A percentile compares a stretch with the other conserved stretches of the same genome.
Conservation (phyloP, 352 stramenopile genomes). For the Blastocystis sp. region DNA sequence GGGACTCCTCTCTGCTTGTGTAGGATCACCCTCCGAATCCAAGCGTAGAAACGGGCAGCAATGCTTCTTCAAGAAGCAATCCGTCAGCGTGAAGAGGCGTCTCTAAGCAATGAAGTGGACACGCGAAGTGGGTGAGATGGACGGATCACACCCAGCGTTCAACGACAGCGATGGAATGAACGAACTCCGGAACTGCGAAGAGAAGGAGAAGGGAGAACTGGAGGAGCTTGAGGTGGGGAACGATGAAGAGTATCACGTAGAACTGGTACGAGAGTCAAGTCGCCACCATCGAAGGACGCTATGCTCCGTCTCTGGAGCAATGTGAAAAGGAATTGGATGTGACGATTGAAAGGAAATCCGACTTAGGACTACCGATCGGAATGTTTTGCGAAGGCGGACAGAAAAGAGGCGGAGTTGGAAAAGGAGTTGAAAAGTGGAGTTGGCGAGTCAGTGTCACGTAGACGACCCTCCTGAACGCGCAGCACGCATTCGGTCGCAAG, state of each 20-base stretch:
- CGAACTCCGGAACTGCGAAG: background rate
- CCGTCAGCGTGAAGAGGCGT: constrained; percentile 8
- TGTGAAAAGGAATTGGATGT: constrained; percentile 35
- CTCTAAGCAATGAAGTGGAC: background rate
- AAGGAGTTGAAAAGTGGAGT: background rate
- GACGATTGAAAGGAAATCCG: background rate
- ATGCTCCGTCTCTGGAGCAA: background rate
- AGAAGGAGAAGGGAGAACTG: background rate
- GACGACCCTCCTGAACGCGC: constrained; percentile 9
- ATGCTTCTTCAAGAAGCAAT: constrained; percentile 21
- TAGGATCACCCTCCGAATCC: background rate
- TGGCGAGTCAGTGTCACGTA: background rate
- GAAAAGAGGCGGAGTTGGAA: constrained; percentile 1
- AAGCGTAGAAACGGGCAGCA: background rate
- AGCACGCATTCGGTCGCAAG: constrained; percentile 1
- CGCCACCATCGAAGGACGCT: background rate
- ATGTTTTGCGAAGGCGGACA: constrained; percentile 8
- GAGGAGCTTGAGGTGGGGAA: background rate
- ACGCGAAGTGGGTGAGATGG: background rate
- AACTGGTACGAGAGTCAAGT: constrained; percentile 9
- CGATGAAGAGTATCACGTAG: background rate
- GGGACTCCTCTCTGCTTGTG: background rate
- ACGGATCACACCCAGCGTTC: background rate
- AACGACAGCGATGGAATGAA: background rate
- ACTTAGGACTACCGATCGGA: background rate